Conservation (phyloP, 306 rosid genomes). For the Ziziphus jujuba region DNA sequence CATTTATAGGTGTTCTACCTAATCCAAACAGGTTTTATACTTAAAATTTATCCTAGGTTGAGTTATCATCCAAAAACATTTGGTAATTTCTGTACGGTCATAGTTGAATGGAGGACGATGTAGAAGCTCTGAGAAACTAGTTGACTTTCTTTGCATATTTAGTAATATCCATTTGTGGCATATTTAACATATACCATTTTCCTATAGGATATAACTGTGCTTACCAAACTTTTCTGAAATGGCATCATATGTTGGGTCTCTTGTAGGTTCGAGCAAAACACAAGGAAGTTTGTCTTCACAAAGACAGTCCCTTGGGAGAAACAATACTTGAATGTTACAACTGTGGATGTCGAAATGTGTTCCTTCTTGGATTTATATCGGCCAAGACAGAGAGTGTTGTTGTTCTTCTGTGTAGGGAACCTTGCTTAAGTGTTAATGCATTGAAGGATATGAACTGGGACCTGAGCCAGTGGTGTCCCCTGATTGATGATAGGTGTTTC, state of each 20-base stretch:
- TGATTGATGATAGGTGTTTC: conserved; percentile 98
- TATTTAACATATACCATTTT: not conserved
- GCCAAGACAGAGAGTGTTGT: conserved; percentile 99
- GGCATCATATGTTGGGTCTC: conserved; percentile 21
- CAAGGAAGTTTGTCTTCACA: conserved; percentile 98
- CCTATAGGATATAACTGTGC: not conserved
- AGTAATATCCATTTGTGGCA: not conserved
- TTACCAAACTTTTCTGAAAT: not conserved
- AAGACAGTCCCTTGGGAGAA: conserved; percentile 98
- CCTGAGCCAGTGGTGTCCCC: conserved; percentile 99
- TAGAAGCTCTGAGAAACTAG: not conserved
- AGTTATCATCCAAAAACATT: not conserved
- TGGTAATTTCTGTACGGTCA: not conserved
- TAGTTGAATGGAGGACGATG: not conserved
- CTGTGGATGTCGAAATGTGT: conserved; percentile 97
- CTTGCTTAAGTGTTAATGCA: conserved; percentile 98
- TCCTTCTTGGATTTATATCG: conserved; percentile 96
- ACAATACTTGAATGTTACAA: conserved; percentile 99
- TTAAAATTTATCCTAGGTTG: not conserved
- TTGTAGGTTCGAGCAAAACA: conserved; percentile 96
- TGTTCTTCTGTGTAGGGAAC: conserved; percentile 97
- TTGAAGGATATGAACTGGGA: conserved; percentile 99
- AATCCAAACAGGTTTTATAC: not conserved
- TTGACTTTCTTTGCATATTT: not conserved
- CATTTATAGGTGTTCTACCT: too few relatives aligned